Conservation (phyloP, 163 green algal species). For the Scenedesmus sp. region DNA sequence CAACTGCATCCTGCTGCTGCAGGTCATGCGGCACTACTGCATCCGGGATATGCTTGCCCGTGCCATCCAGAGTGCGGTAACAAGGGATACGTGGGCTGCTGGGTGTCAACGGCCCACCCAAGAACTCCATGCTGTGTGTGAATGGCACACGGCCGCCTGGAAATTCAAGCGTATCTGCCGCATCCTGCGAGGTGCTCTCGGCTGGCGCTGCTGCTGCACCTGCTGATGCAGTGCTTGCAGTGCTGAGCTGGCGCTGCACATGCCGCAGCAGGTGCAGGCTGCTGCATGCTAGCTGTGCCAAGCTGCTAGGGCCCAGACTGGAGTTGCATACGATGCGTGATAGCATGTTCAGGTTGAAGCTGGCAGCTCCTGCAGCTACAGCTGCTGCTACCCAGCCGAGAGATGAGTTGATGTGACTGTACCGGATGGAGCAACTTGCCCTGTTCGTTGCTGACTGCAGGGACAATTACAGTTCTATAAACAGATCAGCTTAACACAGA, state of each 20-base stretch:
- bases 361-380: neutral
- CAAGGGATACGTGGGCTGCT: slow-evolving; percentile 61
- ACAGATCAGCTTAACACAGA: too few species aligned
- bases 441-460: neutral
- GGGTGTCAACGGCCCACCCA: neutral
- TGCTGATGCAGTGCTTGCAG: neutral
- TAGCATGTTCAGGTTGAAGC: neutral
- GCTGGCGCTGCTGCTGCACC: neutral
- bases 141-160: slow-evolving; percentile 46
- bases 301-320: neutral
- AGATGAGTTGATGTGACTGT: slow-evolving; percentile 4
- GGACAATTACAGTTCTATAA: too few species aligned
- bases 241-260: slow-evolving; percentile 6
- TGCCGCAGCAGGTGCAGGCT: neutral
- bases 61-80: slow-evolving; percentile 76
- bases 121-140: slow-evolving; percentile 27
- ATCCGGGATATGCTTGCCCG: slow-evolving; percentile 59
- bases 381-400: neutral
- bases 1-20: slow-evolving; percentile 58
- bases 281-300: neutral
- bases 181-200: neutral
- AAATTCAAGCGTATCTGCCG: slow-evolving; percentile 37
- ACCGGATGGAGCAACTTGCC: neutral
- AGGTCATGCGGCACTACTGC: slow-evolving; percentile 66
- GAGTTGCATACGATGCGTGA: neutral